Evolutionary conservation across 106 monocot genomes (phyloP).

Genomic region (Dendrobium catenatum): DNA sequence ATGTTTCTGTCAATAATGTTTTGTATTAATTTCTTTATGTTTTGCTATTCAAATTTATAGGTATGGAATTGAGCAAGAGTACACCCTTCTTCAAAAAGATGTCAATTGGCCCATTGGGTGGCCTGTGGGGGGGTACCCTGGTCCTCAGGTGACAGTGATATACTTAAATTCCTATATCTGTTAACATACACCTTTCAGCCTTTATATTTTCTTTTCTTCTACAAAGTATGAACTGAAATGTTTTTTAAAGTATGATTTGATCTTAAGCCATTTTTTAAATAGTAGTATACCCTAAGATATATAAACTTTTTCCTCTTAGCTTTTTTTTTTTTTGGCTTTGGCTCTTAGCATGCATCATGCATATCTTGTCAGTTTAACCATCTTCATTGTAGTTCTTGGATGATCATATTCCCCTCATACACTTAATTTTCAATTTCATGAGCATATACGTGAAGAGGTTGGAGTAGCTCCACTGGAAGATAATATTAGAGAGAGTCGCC

Average conservation of each 20-base stretch:
- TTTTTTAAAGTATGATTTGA: not conserved
- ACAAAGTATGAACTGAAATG: not conserved
- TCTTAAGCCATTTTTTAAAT: not conserved
- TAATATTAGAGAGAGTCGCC: no score
- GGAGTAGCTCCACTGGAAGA: no score
- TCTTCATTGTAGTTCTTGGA: no score
- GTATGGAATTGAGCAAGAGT: conserved; percentile 77
- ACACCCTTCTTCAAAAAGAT: conserved; percentile 70
- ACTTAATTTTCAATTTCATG: no score
- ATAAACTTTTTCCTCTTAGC: no score
- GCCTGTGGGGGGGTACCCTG: conserved; percentile 70
- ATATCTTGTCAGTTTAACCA: no score
- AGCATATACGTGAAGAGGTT: no score
- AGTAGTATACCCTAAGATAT: no score
- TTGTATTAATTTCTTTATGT: not conserved
- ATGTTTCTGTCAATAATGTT: not conserved
- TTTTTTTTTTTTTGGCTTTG: not conserved
- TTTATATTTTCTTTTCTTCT: not conserved
- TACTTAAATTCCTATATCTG: not conserved
- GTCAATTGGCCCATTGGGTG: conserved; percentile 77
- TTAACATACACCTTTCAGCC: not conserved
- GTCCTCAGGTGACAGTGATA: conserved; percentile 45
- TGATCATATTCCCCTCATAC: no score
- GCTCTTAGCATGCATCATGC: not conserved
- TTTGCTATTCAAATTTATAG: conserved; percentile 15